Conservation (phyloP, 495 filamentous ascomycete genomes). For the Trichodelitschia bisporula region DNA sequence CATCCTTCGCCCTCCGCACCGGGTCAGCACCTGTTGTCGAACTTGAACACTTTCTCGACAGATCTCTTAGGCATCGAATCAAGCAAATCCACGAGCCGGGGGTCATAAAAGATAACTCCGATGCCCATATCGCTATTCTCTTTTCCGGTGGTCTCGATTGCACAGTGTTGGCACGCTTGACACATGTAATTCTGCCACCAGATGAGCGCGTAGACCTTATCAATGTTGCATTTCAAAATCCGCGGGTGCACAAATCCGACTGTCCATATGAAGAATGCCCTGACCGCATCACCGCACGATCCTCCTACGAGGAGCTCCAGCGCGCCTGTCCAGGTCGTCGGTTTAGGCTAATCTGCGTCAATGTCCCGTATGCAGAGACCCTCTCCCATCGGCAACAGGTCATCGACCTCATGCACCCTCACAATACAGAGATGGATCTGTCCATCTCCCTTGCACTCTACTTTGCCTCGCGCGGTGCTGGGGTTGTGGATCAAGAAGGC, state of each 20-base stretch:
- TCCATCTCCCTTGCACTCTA: conserved; percentile 88
- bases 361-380: conserved; percentile 61
- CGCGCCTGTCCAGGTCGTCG: conserved; percentile 40
- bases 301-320: conserved; percentile 48
- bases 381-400: conserved; percentile 41
- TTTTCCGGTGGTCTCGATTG: conserved; percentile 94
- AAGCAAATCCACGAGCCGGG: conserved; percentile 7
- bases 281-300: conserved; percentile 65
- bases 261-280: conserved; percentile 57
- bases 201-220: conserved; percentile 58
- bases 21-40: too few relatives aligned
- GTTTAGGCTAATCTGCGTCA: conserved; percentile 71
- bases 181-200: conserved; percentile 50
- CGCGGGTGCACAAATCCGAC: conserved; percentile 21
- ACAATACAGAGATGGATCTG: conserved; percentile 96
- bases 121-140: conserved; percentile 63
- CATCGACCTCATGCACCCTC: conserved; percentile 59
- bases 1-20: too few relatives aligned
- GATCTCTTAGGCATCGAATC: conserved; percentile 6
- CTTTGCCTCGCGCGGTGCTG: conserved; percentile 67
- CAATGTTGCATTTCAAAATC: conserved; percentile 95
- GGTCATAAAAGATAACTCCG: too few relatives aligned
- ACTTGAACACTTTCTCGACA: conserved; percentile 1
- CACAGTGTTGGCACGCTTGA: conserved; percentile 58
- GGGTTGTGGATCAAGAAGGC: conserved; percentile 15